Base-by-base conservation (phyloP, 805 yeast species). In the Metschnikowia matae region DNA sequence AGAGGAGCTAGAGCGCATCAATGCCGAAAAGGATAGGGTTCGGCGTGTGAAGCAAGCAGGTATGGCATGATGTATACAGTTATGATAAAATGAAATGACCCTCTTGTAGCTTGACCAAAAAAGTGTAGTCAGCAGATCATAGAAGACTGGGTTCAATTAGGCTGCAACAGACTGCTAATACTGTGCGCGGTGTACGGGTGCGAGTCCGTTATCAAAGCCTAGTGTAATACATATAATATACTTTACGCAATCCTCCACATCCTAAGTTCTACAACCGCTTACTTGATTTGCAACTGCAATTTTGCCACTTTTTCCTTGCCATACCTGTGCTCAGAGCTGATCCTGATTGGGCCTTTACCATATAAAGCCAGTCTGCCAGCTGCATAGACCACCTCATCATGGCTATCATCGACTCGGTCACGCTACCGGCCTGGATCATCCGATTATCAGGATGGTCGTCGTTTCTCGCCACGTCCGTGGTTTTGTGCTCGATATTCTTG, bases 1-100 rank as follows among this genome's bases (percentile, higher is more conserved):
- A 56, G 85, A 82, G 18, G 86, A 84, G 43, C 64, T 84, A 48
- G 67, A 67, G 47, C 62, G 65, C 53, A 55, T 73, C 15, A 61
- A 66, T 23, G 51, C 55, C 48, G 77, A 73, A 50, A 64, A 60
- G 48, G 74, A 53, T n/a, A 39, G 53, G n/a, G 51, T 53, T 11
- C 52, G 50, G 32, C 40, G 51, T 21, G 43, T 50, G 21, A 54
- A 52, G 44, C 55, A 55, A 17, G 44, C 50, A 13, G 57, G 55
- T 18, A 50, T 52, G 39, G 54, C 57, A 13, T 55, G 39, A 38
- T 26, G 15, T 21, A 8, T 26, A 29, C 15, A 42, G 8, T 4
- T 21, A 32, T 42, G 36, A 15, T 18, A 32, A 26, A 26, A 26
- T 26, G 29, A 26, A 26, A 26, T 26, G 29, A 26, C 29, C 29